Evolutionary conservation across 2,329 filamentous ascomycete species (phyloP), one percentile per base, ranked within the genome.

Genomic region (Waltergamsia citrina): DNA sequence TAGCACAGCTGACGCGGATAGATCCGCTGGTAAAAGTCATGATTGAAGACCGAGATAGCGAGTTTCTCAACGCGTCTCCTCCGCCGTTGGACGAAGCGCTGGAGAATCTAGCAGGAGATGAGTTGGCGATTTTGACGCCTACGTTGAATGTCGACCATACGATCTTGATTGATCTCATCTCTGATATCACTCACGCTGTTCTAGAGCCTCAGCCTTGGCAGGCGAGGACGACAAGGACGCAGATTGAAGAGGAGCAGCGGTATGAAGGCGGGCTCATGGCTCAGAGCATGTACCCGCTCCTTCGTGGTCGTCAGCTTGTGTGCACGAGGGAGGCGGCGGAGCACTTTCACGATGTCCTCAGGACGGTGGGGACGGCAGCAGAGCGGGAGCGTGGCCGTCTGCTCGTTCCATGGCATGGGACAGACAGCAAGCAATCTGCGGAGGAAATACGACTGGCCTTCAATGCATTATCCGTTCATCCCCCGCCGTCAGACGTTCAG

Each of bases 131-230:
- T 7, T 54, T 62, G 14, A 59, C 59, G 5, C 14, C 41, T 1
- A 58, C 53, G 5, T 37, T 63, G 15, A 63, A 63, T 38, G 45
- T 63, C 34, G 60, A 63, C 28, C 59, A 62, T 35, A 60, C 59
- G 6, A 50, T 62, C 26, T 53, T 63, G 11, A 53, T 63, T 26
- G 54, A 59, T 27, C 47, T 63, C 19, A 51, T 58, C 22, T 62
- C 59, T 1, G 60, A 63, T 33, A 47, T 62, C 10, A 62, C 58
- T 1, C 59, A 63, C 25, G 37, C 46, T 7, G 35, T 41, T 3
- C 53, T 61, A 6, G 40, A 51, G 14, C 49, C 53, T 1, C 44
- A 54, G 35, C 45, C 48, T 4, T 60, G 54, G 51, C 54, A 60
- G 29, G 49, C 47, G 4, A 39, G 37, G 10, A 51, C 50, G 3